These are phyloP conservation scores for Hanseniaspora thailandica DNA, from an alignment of 805 yeast genomes.

Conservation along the genomic window DNA sequence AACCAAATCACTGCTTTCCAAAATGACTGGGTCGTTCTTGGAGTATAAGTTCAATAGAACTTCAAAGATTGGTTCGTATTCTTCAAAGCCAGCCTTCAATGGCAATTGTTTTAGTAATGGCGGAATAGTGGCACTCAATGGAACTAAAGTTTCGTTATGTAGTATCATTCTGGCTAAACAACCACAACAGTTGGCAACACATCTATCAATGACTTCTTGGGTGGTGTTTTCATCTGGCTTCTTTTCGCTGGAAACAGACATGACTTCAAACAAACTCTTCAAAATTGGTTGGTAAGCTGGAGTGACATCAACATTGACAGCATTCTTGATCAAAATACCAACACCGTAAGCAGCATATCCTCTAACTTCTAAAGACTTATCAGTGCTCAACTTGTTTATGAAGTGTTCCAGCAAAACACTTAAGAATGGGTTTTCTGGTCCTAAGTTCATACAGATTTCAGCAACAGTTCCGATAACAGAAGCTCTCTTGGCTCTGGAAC, in stretches of 20 bases:
- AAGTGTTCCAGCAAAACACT: constrained; percentile 63
- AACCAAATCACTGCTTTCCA: constrained; percentile 46
- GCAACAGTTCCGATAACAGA: constrained; percentile 83
- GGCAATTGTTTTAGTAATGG: constrained; percentile 69
- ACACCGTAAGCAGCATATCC: constrained; percentile 94
- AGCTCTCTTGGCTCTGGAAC: constrained; percentile 64
- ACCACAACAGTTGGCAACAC: constrained; percentile 90
- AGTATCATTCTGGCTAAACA: constrained; percentile 88
- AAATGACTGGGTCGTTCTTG: constrained; percentile 43
- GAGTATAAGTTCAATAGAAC: constrained; percentile 63
- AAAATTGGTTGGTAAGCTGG: constrained; percentile 58
- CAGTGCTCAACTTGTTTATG: constrained; percentile 55
- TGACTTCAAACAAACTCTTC: constrained; percentile 52
- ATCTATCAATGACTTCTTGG: constrained; percentile 66
- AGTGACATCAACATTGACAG: constrained; percentile 41
- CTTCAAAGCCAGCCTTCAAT: constrained; percentile 77
- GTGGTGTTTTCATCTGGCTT: constrained; percentile 56
- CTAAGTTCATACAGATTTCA: constrained; percentile 71
- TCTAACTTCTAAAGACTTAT: constrained; percentile 74
- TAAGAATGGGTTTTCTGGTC: constrained; percentile 50
- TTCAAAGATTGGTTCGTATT: constrained; percentile 80
- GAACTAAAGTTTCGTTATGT: constrained; percentile 59
- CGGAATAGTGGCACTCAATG: constrained; percentile 66
- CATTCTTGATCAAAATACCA: constrained; percentile 53
- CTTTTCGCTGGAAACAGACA: constrained; percentile 70